Base-by-base conservation (phyloP, 1,284 basidiomycete genomes). In the Coriolopsis trogii region DNA sequence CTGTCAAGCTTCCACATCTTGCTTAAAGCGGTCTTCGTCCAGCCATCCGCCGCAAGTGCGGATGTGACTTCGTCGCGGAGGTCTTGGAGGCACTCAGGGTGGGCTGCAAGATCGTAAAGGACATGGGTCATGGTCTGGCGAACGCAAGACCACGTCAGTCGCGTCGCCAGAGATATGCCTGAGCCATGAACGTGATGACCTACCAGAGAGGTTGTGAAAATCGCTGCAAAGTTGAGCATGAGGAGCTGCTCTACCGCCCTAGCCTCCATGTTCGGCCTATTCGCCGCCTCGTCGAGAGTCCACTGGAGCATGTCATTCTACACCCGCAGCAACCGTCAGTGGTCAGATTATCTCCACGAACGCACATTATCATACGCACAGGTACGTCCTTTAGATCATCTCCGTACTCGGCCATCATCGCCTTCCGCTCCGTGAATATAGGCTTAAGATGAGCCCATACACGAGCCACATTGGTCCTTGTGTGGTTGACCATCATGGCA, bases 1-100 rank as follows among this genome's bases (percentile, higher is more conserved):
- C 78, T 81, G 55, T 82, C 79, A n/a, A 81, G 58, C 48, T 76
- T 77, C 44, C 65, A 61, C 73, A 81, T 72, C 46, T 74, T 76
- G 10, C 59, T 62, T 46, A 82, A 64, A 0, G 73, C 67, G 0
- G 55, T 58, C 57, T 78, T 79, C 1, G 72, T 74, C 74, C 77
- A 78, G 0, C 78, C 77, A 15, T 77, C 70, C 31, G 65, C 62
- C 0, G 54, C 49, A 7, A 75, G 49, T 5, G 73, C 62, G 0
- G 44, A 37, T 24, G 74, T 71, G 0, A 79, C 64, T 56, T 82
- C 79, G 36, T 77, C 71, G 6, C 78, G 71, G 36, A 81, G 58
- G 1, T 68, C 69, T n/a, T 68, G 50, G 8, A 74, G 57, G 41
- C 71, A 73, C 24, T 75, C 64, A 0, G 74, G 73, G 47, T 69